Base-by-base conservation (phyloP, 441 rosid genomes). In the Aquilaria agallochum region DNA sequence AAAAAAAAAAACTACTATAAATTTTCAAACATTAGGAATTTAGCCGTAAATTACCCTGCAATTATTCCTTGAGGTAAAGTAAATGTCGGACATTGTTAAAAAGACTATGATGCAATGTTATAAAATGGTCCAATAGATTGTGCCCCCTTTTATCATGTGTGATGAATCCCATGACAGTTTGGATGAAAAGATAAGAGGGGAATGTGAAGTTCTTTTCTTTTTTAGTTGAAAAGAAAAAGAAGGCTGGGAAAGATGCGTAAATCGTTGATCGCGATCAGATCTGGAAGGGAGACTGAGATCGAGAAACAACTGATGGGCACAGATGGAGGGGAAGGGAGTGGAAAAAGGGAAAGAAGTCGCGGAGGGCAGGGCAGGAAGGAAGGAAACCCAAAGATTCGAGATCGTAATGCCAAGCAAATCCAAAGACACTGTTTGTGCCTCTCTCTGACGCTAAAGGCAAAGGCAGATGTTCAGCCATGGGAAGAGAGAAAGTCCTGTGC, bases 381-480 rank as follows among this genome's bases (percentile, higher is more conserved):
- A 20, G 27, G 27, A 60, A 72, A 70, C 70, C 2, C 73, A 70
- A 71, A 74, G 85, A 83, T 83, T 78, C 77, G 71, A 80, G 85
- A 82, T 78, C 72, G 74, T 62, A 78, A 83, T 79, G 75, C 72
- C 75, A 87, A 82, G 92, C 85, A 80, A 87, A 20, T 20, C 27
- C 27, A 20, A 20, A 20, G 27, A 20, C 27, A 64, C 46, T 32
- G 53, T 54, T 5, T 20, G 27, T 12, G 44, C 11, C 7, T 4
- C 7, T 36, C 6, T 59, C 50, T 76, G 75, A 73, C 27, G 59
- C 48, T 53, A 64, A 66, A 66, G 70, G 64, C 59, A 66, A 59
- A 66, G 71, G 60, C 71, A 67, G 65, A 67, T 66, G 68, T 62
- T 72, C 71, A 69, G 68, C 72, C 78, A 73, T 71, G 78, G 81